Conservation (phyloP, 352 stramenopile genomes). For the Phytophthora uliginosa region DNA sequence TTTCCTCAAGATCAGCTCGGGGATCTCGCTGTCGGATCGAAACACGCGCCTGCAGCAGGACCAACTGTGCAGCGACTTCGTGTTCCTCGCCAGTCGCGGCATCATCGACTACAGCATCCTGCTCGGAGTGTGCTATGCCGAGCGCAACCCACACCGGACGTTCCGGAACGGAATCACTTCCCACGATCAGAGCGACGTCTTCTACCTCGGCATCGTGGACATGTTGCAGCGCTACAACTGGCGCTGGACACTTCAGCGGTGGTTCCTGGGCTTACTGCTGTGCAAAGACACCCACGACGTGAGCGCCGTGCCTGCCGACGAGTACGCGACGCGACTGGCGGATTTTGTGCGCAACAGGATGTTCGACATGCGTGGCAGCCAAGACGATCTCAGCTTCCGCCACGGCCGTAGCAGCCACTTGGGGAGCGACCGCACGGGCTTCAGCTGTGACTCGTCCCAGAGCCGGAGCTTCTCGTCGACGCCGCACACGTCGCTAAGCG, state of each 20-base stretch:
- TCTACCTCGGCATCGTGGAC: slow-evolving; percentile 84
- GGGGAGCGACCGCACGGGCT: slow-evolving; percentile 13
- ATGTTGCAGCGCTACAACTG: slow-evolving; percentile 91
- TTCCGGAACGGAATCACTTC: slow-evolving; percentile 58
- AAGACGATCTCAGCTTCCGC: slow-evolving; percentile 26
- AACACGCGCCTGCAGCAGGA: slow-evolving; percentile 59
- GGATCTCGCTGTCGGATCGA: slow-evolving; percentile 61
- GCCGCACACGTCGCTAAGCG: slow-evolving; percentile 26
- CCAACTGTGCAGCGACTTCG: slow-evolving; percentile 83
- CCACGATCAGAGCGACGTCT: slow-evolving; percentile 66
- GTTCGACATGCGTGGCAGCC: slow-evolving; percentile 65
- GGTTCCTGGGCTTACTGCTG: slow-evolving; percentile 72
- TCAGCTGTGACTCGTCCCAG: slow-evolving; percentile 30
- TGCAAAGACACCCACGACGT: slow-evolving; percentile 90
- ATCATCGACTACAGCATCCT: slow-evolving; percentile 92
- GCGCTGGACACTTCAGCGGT: slow-evolving; percentile 87
- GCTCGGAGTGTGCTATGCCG: slow-evolving; percentile 71
- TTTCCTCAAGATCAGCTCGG: slow-evolving; percentile 80
- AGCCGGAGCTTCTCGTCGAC: slow-evolving; percentile 28
- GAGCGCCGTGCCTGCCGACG: slow-evolving; percentile 74
- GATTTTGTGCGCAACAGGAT: slow-evolving; percentile 80
- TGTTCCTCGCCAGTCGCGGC: slow-evolving; percentile 82
- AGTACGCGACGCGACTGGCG: slow-evolving; percentile 78
- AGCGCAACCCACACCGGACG: slow-evolving; percentile 30
- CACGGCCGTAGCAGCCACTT: slow-evolving; percentile 12